Evolutionary conservation across 257 asterid genomes (phyloP).

Genomic region (Orobanche coerulescens): DNA sequence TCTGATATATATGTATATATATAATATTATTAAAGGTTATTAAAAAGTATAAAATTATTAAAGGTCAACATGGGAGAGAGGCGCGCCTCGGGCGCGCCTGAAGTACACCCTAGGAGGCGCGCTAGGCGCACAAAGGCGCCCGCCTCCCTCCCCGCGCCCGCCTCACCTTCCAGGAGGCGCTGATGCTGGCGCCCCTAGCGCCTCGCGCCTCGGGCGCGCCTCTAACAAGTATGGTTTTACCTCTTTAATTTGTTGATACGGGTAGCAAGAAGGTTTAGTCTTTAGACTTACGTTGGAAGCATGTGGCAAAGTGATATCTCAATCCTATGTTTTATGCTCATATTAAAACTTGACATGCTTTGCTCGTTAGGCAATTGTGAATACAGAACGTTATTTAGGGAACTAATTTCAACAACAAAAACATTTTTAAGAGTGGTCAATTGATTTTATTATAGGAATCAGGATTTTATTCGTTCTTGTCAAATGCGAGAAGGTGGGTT

Average conservation of each 20-base stretch:
- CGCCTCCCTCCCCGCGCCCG: no score
- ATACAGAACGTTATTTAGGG: background rate
- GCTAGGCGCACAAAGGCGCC: no score
- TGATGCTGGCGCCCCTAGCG: no score
- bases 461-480: background rate
- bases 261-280: background rate
- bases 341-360: background rate
- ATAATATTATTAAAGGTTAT: no score
- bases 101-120: no score
- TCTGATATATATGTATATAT: no score
- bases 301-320: background rate
- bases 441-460: background rate
- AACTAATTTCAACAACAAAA: background rate
- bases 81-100: no score
- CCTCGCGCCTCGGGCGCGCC: no score
- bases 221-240: no score
- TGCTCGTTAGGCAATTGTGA: background rate
- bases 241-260: slow-evolving; percentile 11
- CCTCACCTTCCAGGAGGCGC: no score
- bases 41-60: no score
- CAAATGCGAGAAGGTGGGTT: slow-evolving; percentile 1
- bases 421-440: slow-evolving; percentile 4
- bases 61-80: no score
- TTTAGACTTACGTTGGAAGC: background rate
- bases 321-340: background rate